A percentile compares a stretch with the other conserved stretches of the same genome.
Evolutionary conservation across 106 monocot species (phyloP).

Genomic region (Posidonia australis): DNA sequence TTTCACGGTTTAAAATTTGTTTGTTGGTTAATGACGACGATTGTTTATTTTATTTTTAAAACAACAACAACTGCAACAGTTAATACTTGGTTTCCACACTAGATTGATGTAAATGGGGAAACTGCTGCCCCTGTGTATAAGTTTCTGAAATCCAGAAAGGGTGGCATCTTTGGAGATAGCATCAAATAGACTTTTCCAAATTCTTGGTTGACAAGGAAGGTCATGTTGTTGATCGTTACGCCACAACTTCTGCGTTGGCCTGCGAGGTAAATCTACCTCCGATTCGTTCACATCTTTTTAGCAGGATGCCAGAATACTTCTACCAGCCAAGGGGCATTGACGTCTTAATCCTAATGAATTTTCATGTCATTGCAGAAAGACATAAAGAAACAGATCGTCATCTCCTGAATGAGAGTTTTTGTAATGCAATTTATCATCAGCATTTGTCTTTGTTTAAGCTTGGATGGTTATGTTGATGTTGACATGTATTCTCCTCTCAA

Average conservation of each 20-base stretch:
- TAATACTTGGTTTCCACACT: too few relatives aligned
- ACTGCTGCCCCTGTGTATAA: conserved; percentile 74
- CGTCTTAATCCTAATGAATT: background rate
- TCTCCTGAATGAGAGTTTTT: conserved; percentile 12
- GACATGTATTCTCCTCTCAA: too few relatives aligned
- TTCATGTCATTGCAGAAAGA: conserved; percentile 45
- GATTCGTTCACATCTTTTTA: background rate
- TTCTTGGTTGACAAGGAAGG: conserved; percentile 93
- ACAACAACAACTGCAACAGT: too few relatives aligned
- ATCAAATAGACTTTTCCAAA: conserved; percentile 97
- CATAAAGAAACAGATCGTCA: conserved; percentile 58
- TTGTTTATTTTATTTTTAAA: too few relatives aligned
- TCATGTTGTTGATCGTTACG: conserved; percentile 69
- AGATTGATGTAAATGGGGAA: conserved; percentile 86
- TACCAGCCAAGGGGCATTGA: background rate
- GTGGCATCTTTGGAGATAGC: conserved; percentile 57
- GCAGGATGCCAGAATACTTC: too few relatives aligned
- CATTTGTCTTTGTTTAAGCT: too few relatives aligned
- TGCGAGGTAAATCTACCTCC: conserved; percentile 41
- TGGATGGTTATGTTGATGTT: too few relatives aligned
- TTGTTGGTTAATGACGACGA: too few relatives aligned
- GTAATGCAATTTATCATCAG: too few relatives aligned
- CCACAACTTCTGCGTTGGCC: conserved; percentile 65
- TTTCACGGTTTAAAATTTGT: too few relatives aligned
- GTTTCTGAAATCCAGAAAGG: conserved; percentile 76